Percentiles rank a stretch among this genome's conserved stretches.
Conservation (phyloP, 352 stramenopile species). For the Globisporangium abappressorium region DNA sequence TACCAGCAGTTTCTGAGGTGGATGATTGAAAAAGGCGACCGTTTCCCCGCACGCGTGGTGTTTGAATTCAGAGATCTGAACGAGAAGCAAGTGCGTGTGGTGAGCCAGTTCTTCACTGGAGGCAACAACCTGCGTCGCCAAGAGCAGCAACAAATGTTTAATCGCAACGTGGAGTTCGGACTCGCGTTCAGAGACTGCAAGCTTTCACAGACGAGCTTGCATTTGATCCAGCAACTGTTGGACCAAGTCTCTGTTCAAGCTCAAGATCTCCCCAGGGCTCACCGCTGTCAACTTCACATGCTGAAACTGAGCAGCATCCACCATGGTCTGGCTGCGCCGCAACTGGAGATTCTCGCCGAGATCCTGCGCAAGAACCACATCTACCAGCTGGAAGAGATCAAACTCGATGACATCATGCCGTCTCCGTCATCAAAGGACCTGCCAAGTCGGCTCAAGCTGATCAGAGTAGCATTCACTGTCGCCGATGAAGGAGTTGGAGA, state of each 20-base stretch:
- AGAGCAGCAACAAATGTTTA: background rate
- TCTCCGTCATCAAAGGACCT: background rate
- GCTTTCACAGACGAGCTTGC: background rate
- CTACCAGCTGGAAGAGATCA: background rate
- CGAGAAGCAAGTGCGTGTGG: background rate
- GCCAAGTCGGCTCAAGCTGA: background rate
- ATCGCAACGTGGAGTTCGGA: background rate
- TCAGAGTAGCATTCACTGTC: background rate
- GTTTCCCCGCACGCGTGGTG: background rate
- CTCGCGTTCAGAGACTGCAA: background rate
- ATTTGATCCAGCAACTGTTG: background rate
- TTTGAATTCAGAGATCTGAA: background rate
- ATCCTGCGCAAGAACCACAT: slow-evolving; percentile 5
- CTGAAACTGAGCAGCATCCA: background rate
- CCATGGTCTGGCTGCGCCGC: background rate
- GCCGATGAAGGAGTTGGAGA: no score
- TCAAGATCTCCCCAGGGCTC: background rate
- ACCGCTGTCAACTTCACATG: background rate
- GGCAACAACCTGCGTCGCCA: background rate
- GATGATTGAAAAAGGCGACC: background rate
- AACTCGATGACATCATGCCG: background rate
- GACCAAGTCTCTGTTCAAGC: background rate
- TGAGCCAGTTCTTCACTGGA: background rate
- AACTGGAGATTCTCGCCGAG: background rate
- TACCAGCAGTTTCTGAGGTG: background rate